Percentiles rank a stretch among this genome's conserved stretches.
phyloP scores from a whole-genome alignment of 2,329 filamentous ascomycete species.

The Thelonectria blattea region DNA sequence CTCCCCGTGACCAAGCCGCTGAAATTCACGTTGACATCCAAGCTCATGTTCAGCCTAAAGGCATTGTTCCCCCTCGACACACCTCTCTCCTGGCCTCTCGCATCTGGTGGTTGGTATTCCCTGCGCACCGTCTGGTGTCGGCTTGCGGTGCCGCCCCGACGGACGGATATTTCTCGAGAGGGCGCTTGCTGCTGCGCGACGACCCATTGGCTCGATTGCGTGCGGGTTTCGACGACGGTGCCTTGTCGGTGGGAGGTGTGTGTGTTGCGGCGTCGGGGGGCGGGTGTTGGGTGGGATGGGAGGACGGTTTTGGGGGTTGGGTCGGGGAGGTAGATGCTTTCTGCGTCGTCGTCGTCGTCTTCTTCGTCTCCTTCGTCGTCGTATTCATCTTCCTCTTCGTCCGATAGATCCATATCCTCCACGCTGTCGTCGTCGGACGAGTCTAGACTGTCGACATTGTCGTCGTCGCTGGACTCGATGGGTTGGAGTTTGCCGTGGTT shows the following conservation, averaged over 20 bases:
- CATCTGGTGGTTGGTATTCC: conserved; percentile 14
- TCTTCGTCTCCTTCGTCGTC: neutral
- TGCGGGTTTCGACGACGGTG: conserved; percentile 27
- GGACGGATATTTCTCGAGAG: conserved; percentile 16
- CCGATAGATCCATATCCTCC: conserved; percentile 2
- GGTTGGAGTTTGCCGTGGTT: neutral
- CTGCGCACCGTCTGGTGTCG: conserved; percentile 32
- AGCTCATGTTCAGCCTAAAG: conserved; percentile 36
- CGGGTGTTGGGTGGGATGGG: conserved; percentile 16
- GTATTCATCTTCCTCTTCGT: conserved; percentile 5
- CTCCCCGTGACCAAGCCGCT: conserved; percentile 36
- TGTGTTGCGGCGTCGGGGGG: conserved; percentile 12
- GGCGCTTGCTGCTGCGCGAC: conserved; percentile 23
- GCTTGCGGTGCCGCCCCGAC: conserved; percentile 28
- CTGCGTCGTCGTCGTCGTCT: conserved; percentile 22
- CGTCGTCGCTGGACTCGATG: conserved; percentile 11
- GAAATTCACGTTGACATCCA: conserved; percentile 34
- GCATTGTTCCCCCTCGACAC: conserved; percentile 24
- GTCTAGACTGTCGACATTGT: conserved; percentile 1
- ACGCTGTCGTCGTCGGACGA: conserved; percentile 18
- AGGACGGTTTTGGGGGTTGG: conserved; percentile 9
- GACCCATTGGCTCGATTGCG: conserved; percentile 34
- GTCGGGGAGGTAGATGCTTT: conserved; percentile 32
- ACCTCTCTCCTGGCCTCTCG: conserved; percentile 2
- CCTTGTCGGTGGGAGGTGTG: conserved; percentile 15